Evolutionary conservation across 345 rosid genomes (phyloP).

Genomic region (Linum tenue): DNA sequence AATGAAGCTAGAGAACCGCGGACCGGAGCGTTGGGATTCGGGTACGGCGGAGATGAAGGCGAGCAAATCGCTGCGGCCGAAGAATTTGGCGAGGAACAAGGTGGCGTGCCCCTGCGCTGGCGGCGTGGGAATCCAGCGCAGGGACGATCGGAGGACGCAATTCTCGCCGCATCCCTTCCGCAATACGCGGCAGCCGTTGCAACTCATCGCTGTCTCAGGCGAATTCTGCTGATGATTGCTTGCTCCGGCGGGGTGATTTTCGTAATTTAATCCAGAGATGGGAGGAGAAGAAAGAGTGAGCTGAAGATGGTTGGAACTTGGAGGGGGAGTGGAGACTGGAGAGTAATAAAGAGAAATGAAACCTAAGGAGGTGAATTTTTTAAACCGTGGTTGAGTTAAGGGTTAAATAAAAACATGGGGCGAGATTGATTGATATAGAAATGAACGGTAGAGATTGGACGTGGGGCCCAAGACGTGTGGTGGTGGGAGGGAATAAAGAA

Average conservation of each 20-base stretch:
- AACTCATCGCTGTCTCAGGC: slow-evolving; percentile 16
- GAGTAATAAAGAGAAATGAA: not conserved
- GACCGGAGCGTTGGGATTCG: slow-evolving; percentile 47
- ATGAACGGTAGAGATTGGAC: slow-evolving; percentile 16
- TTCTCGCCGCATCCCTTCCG: slow-evolving; percentile 31
- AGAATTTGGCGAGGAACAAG: slow-evolving; percentile 29
- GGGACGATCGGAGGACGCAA: slow-evolving; percentile 23
- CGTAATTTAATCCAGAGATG: not conserved
- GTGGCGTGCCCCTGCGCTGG: slow-evolving; percentile 32
- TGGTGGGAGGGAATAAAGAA: slow-evolving; percentile 23
- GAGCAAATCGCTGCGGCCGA: slow-evolving; percentile 31
- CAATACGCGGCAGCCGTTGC: slow-evolving; percentile 30
- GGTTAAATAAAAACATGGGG: not conserved
- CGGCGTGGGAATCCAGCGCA: slow-evolving; percentile 21
- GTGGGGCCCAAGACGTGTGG: slow-evolving; percentile 10
- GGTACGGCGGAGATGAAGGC: slow-evolving; percentile 48
- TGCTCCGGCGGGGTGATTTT: not conserved
- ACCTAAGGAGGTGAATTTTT: not conserved
- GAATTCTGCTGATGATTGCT: not conserved
- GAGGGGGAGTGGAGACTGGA: not conserved
- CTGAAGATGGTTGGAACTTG: not conserved
- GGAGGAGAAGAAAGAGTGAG: not conserved
- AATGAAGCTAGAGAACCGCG: too few relatives aligned
- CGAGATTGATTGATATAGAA: not conserved
- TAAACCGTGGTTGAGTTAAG: slow-evolving; percentile 35